Base-by-base conservation (phyloP, 805 yeast species). In the Myxozyma nipponensis region DNA sequence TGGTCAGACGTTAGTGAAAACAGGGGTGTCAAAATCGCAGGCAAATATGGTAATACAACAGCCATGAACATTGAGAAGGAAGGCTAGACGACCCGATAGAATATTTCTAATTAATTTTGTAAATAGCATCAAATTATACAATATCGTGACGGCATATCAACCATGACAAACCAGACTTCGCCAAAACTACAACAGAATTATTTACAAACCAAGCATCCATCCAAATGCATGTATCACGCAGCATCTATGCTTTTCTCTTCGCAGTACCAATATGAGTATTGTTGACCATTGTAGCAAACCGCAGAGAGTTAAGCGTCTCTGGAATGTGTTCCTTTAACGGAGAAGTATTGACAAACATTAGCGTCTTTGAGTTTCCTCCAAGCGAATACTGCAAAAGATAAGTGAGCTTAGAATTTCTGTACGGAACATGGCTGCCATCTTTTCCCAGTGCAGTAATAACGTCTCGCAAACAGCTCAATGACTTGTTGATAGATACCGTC, bases 291-390 rank as follows among this genome's bases (percentile, higher is more conserved):
- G 87, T 79, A 0, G 98, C 98, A 73, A 91, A 91, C 45, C 97
- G 72, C 43, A 93, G 72, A 0, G 96, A 86, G 62, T 86, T 88
- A 28, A 90, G 60, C 1, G 95, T 84, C 64, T 93, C 98, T 58
- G 74, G 78, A 37, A 82, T 72, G 64, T 86, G 85, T 15, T 68
- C 68, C 9, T 64, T 65, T 44, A 77, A 69, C 2, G 95, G 89
- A 0, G 95, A 84, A 0, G 90, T 75, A 61, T 88, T 90, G 15
- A 89, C 96, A 73, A 91, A 84, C 96, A 91, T 89, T 52, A 91
- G 72, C 0, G 96, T 88, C 67, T 91, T 93, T 2, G 96, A 86
- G 49, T 79, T 77, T 0, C 96, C 96, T 4, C 84, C 81, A 23
- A 91, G 72, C 15, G 96, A 88, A 63, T 86, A 81, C 62, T 89